phyloP scores from a whole-genome alignment of 2,329 filamentous ascomycete genomes.

The Trichoderma breve region DNA sequence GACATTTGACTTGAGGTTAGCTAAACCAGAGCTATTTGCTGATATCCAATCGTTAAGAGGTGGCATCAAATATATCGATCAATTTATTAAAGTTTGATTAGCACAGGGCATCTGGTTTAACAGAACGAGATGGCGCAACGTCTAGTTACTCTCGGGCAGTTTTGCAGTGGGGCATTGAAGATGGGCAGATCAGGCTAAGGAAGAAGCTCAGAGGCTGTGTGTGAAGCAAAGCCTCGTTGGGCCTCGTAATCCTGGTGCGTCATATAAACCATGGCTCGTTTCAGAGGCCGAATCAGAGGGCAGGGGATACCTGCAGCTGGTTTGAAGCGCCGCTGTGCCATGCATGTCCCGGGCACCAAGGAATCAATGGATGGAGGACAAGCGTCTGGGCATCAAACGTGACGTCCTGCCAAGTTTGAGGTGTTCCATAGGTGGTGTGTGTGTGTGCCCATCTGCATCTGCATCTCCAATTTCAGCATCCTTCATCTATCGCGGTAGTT shows the following conservation, averaged over 20 bases:
- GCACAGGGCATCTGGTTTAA: background rate
- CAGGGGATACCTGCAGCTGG: background rate
- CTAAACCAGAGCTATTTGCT: background rate
- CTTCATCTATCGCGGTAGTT: background rate
- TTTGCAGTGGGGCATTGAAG: background rate
- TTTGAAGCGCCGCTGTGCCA: background rate
- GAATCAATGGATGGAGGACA: background rate
- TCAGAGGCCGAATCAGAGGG: background rate
- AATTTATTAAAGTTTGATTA: background rate
- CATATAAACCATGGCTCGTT: background rate
- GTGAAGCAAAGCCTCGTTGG: background rate
- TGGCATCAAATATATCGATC: background rate
- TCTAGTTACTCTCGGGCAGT: background rate
- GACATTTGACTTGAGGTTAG: background rate
- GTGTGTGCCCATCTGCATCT: background rate
- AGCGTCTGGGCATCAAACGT: background rate
- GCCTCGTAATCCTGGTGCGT: slow-evolving; percentile 8
- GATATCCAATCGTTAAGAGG: background rate
- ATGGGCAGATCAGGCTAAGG: background rate
- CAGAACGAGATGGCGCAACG: background rate
- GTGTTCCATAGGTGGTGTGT: background rate
- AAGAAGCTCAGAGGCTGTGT: background rate
- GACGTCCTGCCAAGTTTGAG: slow-evolving; percentile 1
- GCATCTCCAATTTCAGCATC: background rate
- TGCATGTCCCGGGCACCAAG: background rate